Percentiles rank a stretch among this genome's conserved stretches.
Evolutionary conservation across 768 basidiomycete species (phyloP).

Genomic region (Trametes cingulata): DNA sequence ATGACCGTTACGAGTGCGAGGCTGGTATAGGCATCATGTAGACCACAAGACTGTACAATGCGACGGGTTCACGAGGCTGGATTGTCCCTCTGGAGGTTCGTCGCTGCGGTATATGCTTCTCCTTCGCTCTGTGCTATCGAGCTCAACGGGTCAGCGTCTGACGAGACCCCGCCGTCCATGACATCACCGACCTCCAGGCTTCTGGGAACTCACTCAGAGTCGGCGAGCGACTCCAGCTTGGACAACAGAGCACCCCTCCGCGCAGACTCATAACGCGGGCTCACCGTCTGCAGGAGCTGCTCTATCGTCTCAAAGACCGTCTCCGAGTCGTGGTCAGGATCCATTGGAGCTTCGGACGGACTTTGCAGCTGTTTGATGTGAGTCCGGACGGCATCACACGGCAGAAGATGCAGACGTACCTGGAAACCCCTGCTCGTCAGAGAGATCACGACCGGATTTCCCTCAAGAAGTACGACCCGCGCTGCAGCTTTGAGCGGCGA

Average conservation of each 20-base stretch:
- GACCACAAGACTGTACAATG: too few relatives aligned
- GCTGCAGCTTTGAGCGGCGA: conserved; percentile 53
- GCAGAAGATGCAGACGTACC: conserved; percentile 34
- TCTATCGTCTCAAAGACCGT: conserved; percentile 59
- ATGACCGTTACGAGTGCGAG: too few relatives aligned
- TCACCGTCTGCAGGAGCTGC: conserved; percentile 52
- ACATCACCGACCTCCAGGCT: background rate
- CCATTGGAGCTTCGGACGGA: conserved; percentile 9
- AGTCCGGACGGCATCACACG: background rate
- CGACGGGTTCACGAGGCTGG: too few relatives aligned
- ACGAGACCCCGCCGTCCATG: too few relatives aligned
- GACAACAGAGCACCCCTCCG: conserved; percentile 48
- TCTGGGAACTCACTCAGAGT: background rate
- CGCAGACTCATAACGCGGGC: conserved; percentile 52
- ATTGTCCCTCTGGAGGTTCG: too few relatives aligned
- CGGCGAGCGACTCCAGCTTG: conserved; percentile 41
- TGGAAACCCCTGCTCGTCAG: conserved; percentile 58
- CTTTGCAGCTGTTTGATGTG: background rate
- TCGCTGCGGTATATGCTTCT: too few relatives aligned
- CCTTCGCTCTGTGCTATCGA: too few relatives aligned
- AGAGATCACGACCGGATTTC: conserved; percentile 43
- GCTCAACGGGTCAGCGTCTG: too few relatives aligned
- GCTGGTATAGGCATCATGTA: too few relatives aligned
- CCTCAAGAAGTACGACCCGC: conserved; percentile 58
- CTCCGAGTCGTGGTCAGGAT: conserved; percentile 22